Evolutionary conservation across 371 early-diverging fungal genomes (phyloP), one percentile per base, ranked within the genome.

Genomic region (Pancytospora philotis): DNA sequence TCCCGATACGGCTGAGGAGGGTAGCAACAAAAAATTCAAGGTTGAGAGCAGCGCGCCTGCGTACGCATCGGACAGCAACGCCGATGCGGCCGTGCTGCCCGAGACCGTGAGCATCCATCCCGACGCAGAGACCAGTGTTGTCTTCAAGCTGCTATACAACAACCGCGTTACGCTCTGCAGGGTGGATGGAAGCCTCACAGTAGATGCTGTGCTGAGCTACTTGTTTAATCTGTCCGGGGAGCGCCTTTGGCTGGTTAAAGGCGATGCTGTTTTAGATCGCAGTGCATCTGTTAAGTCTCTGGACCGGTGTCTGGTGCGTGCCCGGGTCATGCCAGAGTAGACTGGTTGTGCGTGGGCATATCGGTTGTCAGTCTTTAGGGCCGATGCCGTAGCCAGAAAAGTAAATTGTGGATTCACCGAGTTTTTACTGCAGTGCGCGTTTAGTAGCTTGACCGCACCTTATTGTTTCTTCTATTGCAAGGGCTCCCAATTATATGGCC

Each of bases 111-210:
- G 16, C 45, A 22, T 22, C 45, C 16, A 45, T 45, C 16, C 45
- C 45, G 45, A 45, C 22, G 45, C 16, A 16, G 45, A 16, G 45
- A 45, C 16, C 45, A 22, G 22, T 45, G 45, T 53, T n/a, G n/a
- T 36, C 22, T 59, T 59, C 6, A 59, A 59, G 36, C 27, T 53
- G n/a, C 34, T 27, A 16, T 53, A 53, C 34, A 4, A 53, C 16
- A 53, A 53, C 16, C 4, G n/a, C n/a, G 19, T 19, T 4, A 19
- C 8, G 16, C 27, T 53, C 19, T 53, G 53, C 19, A 4, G 34
- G n/a, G 8, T 53, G n/a, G n/a, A 4, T 53, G 8, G 6, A 8
- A 19, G 34, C 8, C 8, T 35, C 27, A 53, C 4, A 4, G 16
- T 53, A 4, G 19, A 8, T 8, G 6, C 16, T 16, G 53, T 53